A percentile compares a stretch with the other conserved stretches of the same genome.
Conservation (phyloP, 768 basidiomycete species). For the Hypholoma sublateritium region DNA sequence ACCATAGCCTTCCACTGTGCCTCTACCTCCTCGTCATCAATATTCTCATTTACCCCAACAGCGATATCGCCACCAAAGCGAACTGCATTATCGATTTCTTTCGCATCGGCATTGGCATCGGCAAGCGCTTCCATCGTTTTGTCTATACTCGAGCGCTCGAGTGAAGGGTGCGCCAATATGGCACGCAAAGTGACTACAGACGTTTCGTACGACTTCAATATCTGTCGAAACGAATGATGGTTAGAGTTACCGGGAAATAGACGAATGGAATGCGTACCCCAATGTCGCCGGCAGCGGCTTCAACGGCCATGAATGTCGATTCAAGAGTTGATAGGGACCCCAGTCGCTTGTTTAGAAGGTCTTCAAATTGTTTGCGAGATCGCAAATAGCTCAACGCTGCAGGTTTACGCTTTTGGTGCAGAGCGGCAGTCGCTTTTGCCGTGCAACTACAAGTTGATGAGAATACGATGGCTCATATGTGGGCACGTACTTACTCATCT, state of each 20-base stretch:
- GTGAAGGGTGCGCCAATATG: constrained; percentile 77
- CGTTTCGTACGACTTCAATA: constrained; percentile 83
- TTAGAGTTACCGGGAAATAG: not conserved
- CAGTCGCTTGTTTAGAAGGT: constrained; percentile 72
- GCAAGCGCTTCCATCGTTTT: constrained; percentile 87
- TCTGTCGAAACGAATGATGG: constrained; percentile 41
- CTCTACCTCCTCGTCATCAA: constrained; percentile 51
- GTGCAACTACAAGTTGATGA: constrained; percentile 52
- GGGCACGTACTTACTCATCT: constrained; percentile 52
- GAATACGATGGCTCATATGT: not conserved
- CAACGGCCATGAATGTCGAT: constrained; percentile 76
- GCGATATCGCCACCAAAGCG: constrained; percentile 65
- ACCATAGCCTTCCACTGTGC: constrained; percentile 62
- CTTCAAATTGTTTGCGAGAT: constrained; percentile 79
- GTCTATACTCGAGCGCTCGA: constrained; percentile 79
- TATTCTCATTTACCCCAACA: constrained; percentile 49
- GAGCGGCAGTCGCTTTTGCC: constrained; percentile 59
- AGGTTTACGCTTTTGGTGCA: constrained; percentile 69
- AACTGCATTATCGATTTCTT: constrained; percentile 81
- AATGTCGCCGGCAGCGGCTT: constrained; percentile 86
- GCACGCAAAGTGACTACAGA: constrained; percentile 76
- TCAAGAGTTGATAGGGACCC: constrained; percentile 73
- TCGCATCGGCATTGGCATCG: constrained; percentile 78
- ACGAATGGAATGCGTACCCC: constrained; percentile 50
- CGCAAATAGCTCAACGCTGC: constrained; percentile 78